Base-by-base conservation (phyloP, 345 rosid species). In the Hypericum perforatum region DNA sequence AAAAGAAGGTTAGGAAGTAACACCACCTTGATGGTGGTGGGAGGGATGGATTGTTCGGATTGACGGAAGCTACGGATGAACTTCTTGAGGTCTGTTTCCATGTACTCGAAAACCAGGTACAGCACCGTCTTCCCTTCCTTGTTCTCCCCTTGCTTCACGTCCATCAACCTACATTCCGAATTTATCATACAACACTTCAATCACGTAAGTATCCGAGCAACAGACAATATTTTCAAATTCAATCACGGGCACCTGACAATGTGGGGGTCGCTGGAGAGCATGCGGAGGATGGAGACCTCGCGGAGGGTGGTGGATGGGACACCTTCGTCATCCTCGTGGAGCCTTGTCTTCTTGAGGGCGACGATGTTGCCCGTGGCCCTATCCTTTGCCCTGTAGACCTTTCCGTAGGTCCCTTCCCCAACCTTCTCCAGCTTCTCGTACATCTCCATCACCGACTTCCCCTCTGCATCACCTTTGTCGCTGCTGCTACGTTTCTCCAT, bases 11-110 rank as follows among this genome's bases (percentile, higher is more conserved):
- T 32, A 32, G 5, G 3, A 53, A 15, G 12, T 8, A 29, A n/a
- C n/a, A 14, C 5, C 63, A 79, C 97, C 94, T 90, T 82, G 29
- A 79, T 69, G 22, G 39, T 70, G 37, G 56, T 56, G 8, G 54
- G 47, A 16, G 96, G 96, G 43, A 91, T 70, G 55, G 29, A 61
- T 22, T 63, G 73, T 36, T 84, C 90, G n/a, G 80, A 40, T 41
- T 80, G 82, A 60, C 89, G 83, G 75, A 82, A 88, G 54, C 75
- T 67, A 10, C 97, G 71, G 57, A 92, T 81, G 68, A 22, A 92
- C 54, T 51, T 51, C 41, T 51, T 51, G 13, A 36, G 40, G 15
- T 51, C 54, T n/a, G 54, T 51, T 5, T 51, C 41, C 41, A 51
- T 51, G 41, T 51, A 51, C 38, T 51, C 54, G 37, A 51, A 51